A percentile compares a stretch with the other conserved stretches of the same genome.
These are phyloP conservation scores for Geum urbanum DNA, from an alignment of 306 rosid genomes.

Conservation along the genomic window DNA sequence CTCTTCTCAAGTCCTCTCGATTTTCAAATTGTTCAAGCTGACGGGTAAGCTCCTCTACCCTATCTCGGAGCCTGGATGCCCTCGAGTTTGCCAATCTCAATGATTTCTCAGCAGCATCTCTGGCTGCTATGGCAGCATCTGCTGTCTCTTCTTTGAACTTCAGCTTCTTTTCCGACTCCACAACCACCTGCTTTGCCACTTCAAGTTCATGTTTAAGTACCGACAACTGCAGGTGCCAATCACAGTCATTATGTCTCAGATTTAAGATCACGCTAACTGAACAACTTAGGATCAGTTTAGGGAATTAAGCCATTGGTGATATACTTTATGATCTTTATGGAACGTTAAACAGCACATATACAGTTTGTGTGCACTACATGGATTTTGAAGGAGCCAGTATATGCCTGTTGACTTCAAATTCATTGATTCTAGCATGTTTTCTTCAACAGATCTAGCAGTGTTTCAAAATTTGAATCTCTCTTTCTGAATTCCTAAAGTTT, in stretches of 20 bases:
- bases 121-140: slow-evolving; percentile 96
- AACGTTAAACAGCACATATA: no score
- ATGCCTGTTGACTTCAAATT: neutral
- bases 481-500: neutral
- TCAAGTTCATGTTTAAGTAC: slow-evolving; percentile 77
- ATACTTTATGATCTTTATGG: no score
- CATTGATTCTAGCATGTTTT: neutral
- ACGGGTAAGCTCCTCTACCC: slow-evolving; percentile 86
- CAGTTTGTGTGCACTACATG: no score
- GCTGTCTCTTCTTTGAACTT: slow-evolving; percentile 96
- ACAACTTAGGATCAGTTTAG: neutral
- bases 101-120: slow-evolving; percentile 99
- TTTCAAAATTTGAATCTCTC: neutral
- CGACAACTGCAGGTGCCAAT: slow-evolving; percentile 59
- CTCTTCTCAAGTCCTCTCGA: slow-evolving; percentile 59
- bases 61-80: slow-evolving; percentile 85
- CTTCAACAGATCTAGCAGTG: neutral
- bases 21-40: slow-evolving; percentile 86
- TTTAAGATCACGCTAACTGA: neutral
- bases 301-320: neutral
- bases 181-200: slow-evolving; percentile 70
- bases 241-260: neutral
- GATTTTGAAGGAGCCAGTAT: neutral
- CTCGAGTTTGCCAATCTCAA: slow-evolving; percentile 77
- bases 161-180: slow-evolving; percentile 81